phyloP scores from a whole-genome alignment of 768 basidiomycete species.

The Steccherinum ochraceum region DNA sequence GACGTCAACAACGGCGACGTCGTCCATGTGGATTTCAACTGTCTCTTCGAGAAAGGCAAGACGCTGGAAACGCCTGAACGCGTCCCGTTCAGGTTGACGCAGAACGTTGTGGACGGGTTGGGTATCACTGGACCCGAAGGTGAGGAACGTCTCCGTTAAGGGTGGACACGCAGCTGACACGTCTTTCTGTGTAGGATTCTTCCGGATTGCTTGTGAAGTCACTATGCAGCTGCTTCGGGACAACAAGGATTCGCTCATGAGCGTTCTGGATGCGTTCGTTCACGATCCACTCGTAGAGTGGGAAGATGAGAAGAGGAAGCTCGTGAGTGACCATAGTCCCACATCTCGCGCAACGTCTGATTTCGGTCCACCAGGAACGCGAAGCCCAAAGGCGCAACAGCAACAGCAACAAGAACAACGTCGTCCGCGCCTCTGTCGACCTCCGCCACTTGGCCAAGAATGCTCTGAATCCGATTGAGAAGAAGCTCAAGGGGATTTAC shows the following conservation, averaged over 20 bases:
- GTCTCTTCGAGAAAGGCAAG: constrained; percentile 95
- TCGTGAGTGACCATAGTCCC: constrained; percentile 37
- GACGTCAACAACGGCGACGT: constrained; percentile 85
- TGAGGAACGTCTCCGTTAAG: constrained; percentile 18
- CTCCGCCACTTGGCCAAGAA: constrained; percentile 63
- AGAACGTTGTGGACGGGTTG: constrained; percentile 87
- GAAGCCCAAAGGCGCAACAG: constrained; percentile 1
- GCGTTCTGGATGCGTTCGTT: constrained; percentile 91
- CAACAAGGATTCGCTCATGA: constrained; percentile 92
- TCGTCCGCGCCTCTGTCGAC: constrained; percentile 38
- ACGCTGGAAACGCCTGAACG: constrained; percentile 81
- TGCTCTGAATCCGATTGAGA: constrained; percentile 75
- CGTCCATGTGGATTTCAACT: constrained; percentile 97
- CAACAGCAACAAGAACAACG: constrained; percentile 2
- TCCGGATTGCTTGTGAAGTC: constrained; percentile 86
- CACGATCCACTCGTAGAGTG: constrained; percentile 97
- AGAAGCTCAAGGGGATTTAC: constrained; percentile 75
- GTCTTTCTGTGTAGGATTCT: constrained; percentile 52
- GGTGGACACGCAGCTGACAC: too few relatives aligned
- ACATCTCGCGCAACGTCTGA: constrained; percentile 5
- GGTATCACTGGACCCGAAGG: constrained; percentile 94
- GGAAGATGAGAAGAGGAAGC: constrained; percentile 74
- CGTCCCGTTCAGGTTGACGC: constrained; percentile 92
- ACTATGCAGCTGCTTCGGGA: constrained; percentile 81
- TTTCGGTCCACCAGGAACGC: constrained; percentile 1